Percentiles rank a stretch among this genome's conserved stretches.
These are phyloP conservation scores for Metroxylon sagu DNA, from an alignment of 176 grass and related monocot species.

Conservation along the genomic window DNA sequence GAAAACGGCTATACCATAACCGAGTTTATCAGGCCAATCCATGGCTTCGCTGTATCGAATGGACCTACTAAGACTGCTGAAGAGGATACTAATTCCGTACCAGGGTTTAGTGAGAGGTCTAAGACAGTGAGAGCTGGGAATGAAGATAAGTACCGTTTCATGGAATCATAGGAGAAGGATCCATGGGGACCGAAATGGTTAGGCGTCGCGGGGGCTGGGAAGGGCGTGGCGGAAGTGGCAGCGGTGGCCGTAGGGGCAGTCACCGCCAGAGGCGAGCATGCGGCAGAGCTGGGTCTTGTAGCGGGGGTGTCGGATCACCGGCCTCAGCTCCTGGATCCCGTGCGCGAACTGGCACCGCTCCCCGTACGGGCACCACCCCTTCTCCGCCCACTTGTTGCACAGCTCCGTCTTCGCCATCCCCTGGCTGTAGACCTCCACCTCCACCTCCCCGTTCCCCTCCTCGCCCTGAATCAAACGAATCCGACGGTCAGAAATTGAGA, in stretches of 20 bases:
- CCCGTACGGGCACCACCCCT: conserved; percentile 40
- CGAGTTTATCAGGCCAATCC: too few species aligned
- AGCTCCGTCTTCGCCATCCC: conserved; percentile 74
- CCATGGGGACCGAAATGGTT: too few species aligned
- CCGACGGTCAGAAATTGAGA: too few species aligned
- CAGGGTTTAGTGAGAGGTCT: too few species aligned
- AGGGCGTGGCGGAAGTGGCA: conserved; percentile 64
- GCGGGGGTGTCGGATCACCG: conserved; percentile 74
- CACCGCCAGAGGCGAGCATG: conserved; percentile 32
- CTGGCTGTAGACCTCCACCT: conserved; percentile 57
- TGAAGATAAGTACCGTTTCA: too few species aligned
- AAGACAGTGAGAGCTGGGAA: too few species aligned
- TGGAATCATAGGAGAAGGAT: too few species aligned
- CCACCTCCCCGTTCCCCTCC: conserved; percentile 28
- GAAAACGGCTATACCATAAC: too few species aligned
- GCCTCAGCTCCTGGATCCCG: conserved; percentile 62
- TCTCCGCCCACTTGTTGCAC: conserved; percentile 73
- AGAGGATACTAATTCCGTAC: too few species aligned
- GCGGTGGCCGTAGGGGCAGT: conserved; percentile 82
- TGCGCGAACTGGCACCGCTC: conserved; percentile 74
- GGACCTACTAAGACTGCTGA: too few species aligned
- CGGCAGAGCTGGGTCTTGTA: conserved; percentile 74
- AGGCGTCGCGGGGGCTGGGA: conserved; percentile 1
- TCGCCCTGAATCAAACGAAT: background rate
- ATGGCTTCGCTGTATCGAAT: too few species aligned